Base-by-base conservation (phyloP, 73 alveolate species). In the Durusdinium trenchii region DNA sequence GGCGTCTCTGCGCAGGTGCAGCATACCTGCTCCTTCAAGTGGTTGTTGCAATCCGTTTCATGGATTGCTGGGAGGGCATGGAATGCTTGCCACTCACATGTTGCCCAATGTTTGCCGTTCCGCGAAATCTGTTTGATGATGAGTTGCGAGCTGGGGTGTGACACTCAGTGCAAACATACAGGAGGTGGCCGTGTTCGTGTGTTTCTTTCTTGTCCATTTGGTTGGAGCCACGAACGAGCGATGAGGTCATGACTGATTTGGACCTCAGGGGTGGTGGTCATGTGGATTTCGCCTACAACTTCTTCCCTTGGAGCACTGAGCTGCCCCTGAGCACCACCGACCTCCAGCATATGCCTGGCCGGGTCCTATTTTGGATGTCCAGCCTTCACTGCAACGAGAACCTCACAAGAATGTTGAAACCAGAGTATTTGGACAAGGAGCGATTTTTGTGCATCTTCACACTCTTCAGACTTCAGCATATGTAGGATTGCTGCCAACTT, bases 41-140 rank as follows among this genome's bases (percentile, higher is more conserved):
- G 79, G 90, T 69, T 51, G 98, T 91, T 45, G 87, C 98, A 43
- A 46, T 91, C 75, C 98, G 98, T 43, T 91, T 91, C 46, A 67
- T 91, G 98, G 98, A 91, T 78, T 91, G 98, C 89, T 47, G 98
- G 85, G 98, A 91, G 98, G 98, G 98, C 90, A 91, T 91, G 98
- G 98, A 91, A 47, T 91, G 98, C 57, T 91, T 91, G 98, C 98
- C 98, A 18, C 98, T 91, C 98, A 91, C 98, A 20, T 91, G 98
- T 54, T 91, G 98, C 98, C 98, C 98, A 35, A 91, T 91, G 98
- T 91, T 91, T 69, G 98, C 98, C n/a, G 98, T 91, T 54, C 98
- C 98, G 6, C 98, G 98, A 12, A 91, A 91, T 54, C 48, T 91
- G 57, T 91, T 91, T 36, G 90, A 91, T n/a, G 89, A 91, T 42